Evolutionary conservation across 139 green algal species (phyloP), one percentile per base, ranked within the genome.

Genomic region (Coelastrella sp.): DNA sequence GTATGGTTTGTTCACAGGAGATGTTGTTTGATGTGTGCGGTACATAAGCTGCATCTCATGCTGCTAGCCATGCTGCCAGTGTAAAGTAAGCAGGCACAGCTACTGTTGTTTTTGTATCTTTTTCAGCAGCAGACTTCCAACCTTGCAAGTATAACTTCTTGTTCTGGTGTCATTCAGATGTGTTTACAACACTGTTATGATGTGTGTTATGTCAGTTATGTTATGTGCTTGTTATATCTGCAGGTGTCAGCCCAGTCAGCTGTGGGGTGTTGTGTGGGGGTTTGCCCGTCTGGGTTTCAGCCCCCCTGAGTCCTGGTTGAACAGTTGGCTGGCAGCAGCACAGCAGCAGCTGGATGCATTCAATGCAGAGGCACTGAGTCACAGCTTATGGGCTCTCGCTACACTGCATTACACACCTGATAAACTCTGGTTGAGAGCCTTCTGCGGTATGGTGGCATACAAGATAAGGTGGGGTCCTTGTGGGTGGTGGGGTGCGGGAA

Each of bases 181-280:
- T n/a, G n/a, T n/a, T n/a, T n/a, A n/a, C n/a, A n/a, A n/a, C n/a
- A n/a, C n/a, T n/a, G n/a, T n/a, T n/a, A n/a, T n/a, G n/a, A n/a
- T n/a, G n/a, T n/a, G n/a, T n/a, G n/a, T n/a, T n/a, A n/a, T n/a
- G n/a, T n/a, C n/a, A n/a, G n/a, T n/a, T n/a, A n/a, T n/a, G n/a
- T n/a, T n/a, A n/a, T n/a, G n/a, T n/a, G n/a, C n/a, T n/a, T n/a
- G n/a, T n/a, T n/a, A 9, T 38, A 5, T 40, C 6, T 50, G 7
- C 79, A 85, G 79, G 40, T 32, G 51, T 32, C 79, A 85, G 79
- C 78, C 85, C 34, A 41, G 25, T 27, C 68, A 83, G 60, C 43
- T 89, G 78, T 89, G 85, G 78, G 63, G 79, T 32, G 59, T 89
- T 43, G 17, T 86, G 45, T 89, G 85, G 85, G 77, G 69, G 30